Percentiles rank a stretch among this genome's conserved stretches.
phyloP scores from a whole-genome alignment of 306 rosid species.

The Prunus campanulata region DNA sequence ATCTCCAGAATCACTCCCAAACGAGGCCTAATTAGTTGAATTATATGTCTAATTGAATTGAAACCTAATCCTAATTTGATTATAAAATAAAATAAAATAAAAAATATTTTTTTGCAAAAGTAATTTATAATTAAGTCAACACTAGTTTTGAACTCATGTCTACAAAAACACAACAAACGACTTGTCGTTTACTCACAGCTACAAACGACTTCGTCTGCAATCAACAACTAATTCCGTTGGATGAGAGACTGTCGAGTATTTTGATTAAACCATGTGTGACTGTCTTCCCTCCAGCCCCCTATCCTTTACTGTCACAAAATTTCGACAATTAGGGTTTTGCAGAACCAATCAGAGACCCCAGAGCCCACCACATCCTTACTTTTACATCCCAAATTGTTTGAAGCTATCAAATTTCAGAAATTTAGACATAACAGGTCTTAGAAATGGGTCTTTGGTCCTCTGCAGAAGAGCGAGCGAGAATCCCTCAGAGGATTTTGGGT shows the following conservation, averaged over 20 bases:
- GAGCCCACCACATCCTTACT: conserved; percentile 12
- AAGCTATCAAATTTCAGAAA: conserved; percentile 21
- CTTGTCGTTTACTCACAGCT: not conserved
- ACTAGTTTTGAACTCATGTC: too few species aligned
- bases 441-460: conserved; percentile 15
- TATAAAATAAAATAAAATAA: too few species aligned
- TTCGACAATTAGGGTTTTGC: conserved; percentile 27
- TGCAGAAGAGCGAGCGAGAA: conserved; percentile 20
- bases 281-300: conserved; percentile 36
- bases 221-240: not conserved
- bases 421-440: conserved; percentile 1
- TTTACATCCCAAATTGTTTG: conserved; percentile 4
- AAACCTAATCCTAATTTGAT: too few species aligned
- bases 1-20: too few species aligned
- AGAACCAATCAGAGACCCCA: conserved; percentile 17
- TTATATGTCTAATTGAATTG: too few species aligned
- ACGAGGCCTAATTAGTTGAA: too few species aligned
- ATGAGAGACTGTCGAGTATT: not conserved
- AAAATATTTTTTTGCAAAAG: too few species aligned
- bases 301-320: conserved; percentile 33
- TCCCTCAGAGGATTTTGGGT: conserved; percentile 25
- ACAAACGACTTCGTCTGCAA: not conserved
- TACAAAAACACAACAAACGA: not conserved
- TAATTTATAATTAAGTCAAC: too few species aligned
- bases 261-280: conserved; percentile 33